These are phyloP conservation scores for Solanum peruvianum DNA, from an alignment of 257 asterid species.

Conservation along the genomic window DNA sequence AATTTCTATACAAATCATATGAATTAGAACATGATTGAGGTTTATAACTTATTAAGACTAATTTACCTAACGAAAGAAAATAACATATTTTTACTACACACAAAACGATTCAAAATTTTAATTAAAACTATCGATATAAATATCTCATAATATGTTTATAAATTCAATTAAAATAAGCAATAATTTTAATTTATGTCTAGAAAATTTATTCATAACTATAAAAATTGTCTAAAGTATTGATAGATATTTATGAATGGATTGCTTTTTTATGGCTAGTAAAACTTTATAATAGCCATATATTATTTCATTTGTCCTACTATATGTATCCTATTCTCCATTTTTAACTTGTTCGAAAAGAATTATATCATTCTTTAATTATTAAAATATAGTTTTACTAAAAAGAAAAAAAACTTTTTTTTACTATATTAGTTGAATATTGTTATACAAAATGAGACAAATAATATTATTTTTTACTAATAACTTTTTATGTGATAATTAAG, in stretches of 20 bases:
- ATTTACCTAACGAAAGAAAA: fast-evolving
- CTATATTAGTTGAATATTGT: no score
- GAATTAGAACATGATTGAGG: neutral
- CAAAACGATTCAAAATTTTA: neutral
- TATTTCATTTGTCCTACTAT: neutral
- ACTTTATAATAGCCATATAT: neutral
- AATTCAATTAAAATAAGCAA: neutral
- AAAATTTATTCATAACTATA: neutral
- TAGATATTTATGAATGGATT: neutral
- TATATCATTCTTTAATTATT: no score
- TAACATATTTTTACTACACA: neutral
- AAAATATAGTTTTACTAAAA: no score
- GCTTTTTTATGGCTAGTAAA: no score
- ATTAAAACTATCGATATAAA: fast-evolving
- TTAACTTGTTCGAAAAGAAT: neutral
- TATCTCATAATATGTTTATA: neutral
- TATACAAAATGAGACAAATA: neutral
- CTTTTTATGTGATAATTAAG: neutral
- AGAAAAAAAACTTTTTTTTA: no score
- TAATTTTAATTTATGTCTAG: neutral
- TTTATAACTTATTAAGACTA: neutral
- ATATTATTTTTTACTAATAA: neutral
- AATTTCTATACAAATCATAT: neutral
- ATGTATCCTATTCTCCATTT: neutral
- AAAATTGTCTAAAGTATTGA: neutral